Percentiles rank a stretch among this genome's conserved stretches.
These are phyloP conservation scores for Mixia osmundae DNA, from an alignment of 1,284 basidiomycete species.

Conservation along the genomic window DNA sequence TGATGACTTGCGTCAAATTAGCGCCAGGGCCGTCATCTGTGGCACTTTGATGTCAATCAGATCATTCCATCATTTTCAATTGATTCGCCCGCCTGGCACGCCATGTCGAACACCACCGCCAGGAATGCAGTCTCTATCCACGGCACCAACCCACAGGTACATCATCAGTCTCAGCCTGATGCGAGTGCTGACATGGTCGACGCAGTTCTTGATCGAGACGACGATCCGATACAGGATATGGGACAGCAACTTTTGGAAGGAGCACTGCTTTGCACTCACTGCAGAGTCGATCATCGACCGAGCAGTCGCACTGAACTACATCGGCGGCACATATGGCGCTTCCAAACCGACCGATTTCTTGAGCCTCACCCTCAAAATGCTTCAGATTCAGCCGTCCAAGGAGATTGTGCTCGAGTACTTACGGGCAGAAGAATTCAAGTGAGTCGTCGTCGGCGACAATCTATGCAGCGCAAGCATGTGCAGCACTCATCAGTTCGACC, in stretches of 20 bases:
- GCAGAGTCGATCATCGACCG: slow-evolving; percentile 85
- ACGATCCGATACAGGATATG: slow-evolving; percentile 90
- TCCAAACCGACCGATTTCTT: slow-evolving; percentile 78
- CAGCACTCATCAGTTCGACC: too few species aligned
- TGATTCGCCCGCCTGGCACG: too few species aligned
- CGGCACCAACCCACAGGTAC: slow-evolving; percentile 75
- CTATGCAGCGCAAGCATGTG: background rate
- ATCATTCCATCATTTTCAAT: too few species aligned
- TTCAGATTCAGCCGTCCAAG: slow-evolving; percentile 93
- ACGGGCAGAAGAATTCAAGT: slow-evolving; percentile 94
- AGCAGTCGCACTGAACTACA: slow-evolving; percentile 51
- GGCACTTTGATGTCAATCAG: too few species aligned
- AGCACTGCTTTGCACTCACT: slow-evolving; percentile 24
- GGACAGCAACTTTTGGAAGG: slow-evolving; percentile 75
- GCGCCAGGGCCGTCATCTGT: too few species aligned
- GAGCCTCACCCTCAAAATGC: slow-evolving; percentile 70
- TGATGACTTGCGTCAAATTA: too few species aligned
- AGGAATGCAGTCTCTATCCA: too few species aligned
- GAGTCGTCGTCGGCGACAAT: slow-evolving; percentile 24
- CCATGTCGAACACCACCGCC: too few species aligned
- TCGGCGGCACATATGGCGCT: slow-evolving; percentile 77
- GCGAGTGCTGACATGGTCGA: background rate
- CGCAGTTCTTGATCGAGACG: slow-evolving; percentile 80
- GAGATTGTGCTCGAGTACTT: slow-evolving; percentile 89
- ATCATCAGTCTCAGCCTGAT: slow-evolving; percentile 1